Conservation (phyloP, 2,329 filamentous ascomycete species). For the Penicillium aurantiogriseum region DNA sequence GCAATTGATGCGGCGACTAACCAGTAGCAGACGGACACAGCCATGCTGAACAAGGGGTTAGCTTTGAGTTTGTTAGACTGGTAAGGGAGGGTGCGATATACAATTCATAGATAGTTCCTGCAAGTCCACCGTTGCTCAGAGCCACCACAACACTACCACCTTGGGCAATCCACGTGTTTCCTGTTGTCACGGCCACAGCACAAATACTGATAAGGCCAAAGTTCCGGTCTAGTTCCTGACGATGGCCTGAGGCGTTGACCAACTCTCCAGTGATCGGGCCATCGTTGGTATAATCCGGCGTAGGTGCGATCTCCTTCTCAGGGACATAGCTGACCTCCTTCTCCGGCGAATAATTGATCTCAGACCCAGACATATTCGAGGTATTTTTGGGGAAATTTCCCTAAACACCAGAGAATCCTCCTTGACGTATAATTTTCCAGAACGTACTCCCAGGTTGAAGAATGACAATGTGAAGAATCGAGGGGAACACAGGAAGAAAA, state of each 20-base stretch:
- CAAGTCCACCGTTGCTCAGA: constrained; percentile 61
- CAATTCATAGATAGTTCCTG: constrained; percentile 64
- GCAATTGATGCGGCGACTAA: constrained; percentile 59
- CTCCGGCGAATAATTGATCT: not conserved
- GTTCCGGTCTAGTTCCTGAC: constrained; percentile 62
- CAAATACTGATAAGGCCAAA: constrained; percentile 61
- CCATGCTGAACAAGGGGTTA: constrained; percentile 35
- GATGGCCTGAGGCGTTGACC: constrained; percentile 65
- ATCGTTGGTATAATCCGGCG: constrained; percentile 25
- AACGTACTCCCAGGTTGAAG: not conserved
- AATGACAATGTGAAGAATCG: not conserved
- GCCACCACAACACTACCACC: constrained; percentile 60
- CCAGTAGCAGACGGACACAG: constrained; percentile 55
- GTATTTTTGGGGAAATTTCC: not conserved
- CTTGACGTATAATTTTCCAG: not conserved
- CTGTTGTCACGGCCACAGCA: constrained; percentile 60
- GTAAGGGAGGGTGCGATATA: constrained; percentile 19
- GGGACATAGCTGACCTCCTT: constrained; percentile 2
- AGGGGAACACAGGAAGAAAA: not conserved
- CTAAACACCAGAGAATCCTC: not conserved
- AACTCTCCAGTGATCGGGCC: constrained; percentile 33
- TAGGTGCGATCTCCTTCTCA: constrained; percentile 28
- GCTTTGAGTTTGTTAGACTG: not conserved
- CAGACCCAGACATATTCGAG: not conserved
- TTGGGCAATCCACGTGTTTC: constrained; percentile 65